Base-by-base conservation (phyloP, 345 rosid species). In the Citrus trifoliata region DNA sequence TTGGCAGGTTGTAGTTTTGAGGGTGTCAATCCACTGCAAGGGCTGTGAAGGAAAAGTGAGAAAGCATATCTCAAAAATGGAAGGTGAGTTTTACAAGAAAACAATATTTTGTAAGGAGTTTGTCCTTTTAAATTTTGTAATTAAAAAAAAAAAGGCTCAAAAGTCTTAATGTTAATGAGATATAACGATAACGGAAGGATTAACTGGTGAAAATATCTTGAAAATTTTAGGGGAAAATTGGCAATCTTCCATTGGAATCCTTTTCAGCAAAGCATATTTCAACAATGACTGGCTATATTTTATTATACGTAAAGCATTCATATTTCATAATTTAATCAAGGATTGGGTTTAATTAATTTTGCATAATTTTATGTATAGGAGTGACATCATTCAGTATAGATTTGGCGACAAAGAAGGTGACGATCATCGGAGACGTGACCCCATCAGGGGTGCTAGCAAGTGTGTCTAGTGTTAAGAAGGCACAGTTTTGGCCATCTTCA, bases 21-120 rank as follows among this genome's bases (percentile, higher is more conserved):
- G 90, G 85, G 96, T 95, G 68, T 91, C 99, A 61, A 92, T 95
- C 70, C 95, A 95, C 76, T 95, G 99, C 92, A 91, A 91, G 80
- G 99, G 98, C 16, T 95, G 99, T 81, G 99, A 95, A 90, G 95
- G 93, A 80, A 95, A 93, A 87, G 91, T 95, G 42, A 85, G 94
- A 83, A 95, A 89, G 71, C 98, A 95, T 77, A 86, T 95, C 70
- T 89, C 98, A 70, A 95, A 89, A 89, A 95, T 95, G 95, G 94
- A 95, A 92, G 99, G 99, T 88, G 28, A 71, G 51, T 73, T 40
- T 0, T 13, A 46, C 16, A 46, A 46, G 16, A 46, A 46, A 12
- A 46, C 13, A 71, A 3, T 18, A 71, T 28, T 48, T 33, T 51
- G 4, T 51, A 28, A 27, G 51, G 51, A 46, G 51, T 13, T 46